Evolutionary conservation across 768 basidiomycete species (phyloP).

Genomic region (Strobilomyces echinocephalus): DNA sequence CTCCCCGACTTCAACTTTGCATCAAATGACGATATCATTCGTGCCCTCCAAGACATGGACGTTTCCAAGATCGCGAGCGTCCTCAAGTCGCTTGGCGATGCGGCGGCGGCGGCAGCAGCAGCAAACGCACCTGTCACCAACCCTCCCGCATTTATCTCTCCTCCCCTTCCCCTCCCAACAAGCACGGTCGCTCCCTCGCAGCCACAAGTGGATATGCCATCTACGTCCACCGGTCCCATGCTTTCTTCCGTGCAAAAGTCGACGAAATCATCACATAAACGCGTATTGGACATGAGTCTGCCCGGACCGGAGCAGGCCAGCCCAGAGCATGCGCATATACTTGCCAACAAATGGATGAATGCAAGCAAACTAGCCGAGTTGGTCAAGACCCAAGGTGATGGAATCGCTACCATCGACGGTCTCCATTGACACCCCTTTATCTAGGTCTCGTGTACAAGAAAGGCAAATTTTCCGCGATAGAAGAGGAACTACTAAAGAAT

Average conservation of each 20-base stretch:
- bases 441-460: constrained; percentile 82
- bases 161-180: constrained; percentile 22
- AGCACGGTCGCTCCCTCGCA: constrained; percentile 30
- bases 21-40: constrained; percentile 71
- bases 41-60: constrained; percentile 68
- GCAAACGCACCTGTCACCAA: constrained; percentile 31
- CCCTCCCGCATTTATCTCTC: constrained; percentile 20
- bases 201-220: constrained; percentile 39
- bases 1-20: constrained; percentile 39
- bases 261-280: constrained; percentile 33
- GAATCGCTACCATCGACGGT: background rate
- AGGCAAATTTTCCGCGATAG: constrained; percentile 79
- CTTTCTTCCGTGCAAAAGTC: constrained; percentile 38
- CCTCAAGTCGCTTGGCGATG: constrained; percentile 58
- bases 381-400: constrained; percentile 60
- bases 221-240: constrained; percentile 38
- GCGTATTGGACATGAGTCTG: constrained; percentile 41
- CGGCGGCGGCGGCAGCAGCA: constrained; percentile 42
- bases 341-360: constrained; percentile 78
- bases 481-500: constrained; percentile 58
- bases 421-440: constrained; percentile 2
- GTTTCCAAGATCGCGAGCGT: constrained; percentile 61
- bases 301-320: constrained; percentile 40
- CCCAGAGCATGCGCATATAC: constrained; percentile 58
- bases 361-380: constrained; percentile 64